Evolutionary conservation across 2,329 filamentous ascomycete species (phyloP).

Genomic region (Aspergillus sp.): DNA sequence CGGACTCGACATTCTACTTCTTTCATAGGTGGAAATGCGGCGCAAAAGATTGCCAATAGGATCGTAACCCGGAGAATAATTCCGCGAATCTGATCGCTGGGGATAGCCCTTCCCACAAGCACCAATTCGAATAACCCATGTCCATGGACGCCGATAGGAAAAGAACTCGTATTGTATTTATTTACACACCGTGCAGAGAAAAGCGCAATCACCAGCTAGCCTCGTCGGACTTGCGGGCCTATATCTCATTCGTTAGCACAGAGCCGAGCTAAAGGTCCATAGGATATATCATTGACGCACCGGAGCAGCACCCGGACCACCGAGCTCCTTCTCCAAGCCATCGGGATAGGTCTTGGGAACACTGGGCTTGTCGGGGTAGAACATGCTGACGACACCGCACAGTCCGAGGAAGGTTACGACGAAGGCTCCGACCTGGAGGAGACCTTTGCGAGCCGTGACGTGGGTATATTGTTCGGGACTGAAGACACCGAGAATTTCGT

Average conservation of each 20-base stretch:
- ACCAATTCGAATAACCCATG: slow-evolving; percentile 17
- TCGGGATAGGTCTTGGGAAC: slow-evolving; percentile 68
- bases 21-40: background rate
- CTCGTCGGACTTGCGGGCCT: slow-evolving; percentile 44
- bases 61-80: background rate
- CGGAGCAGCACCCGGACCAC: slow-evolving; percentile 65
- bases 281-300: slow-evolving; percentile 52
- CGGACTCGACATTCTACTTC: background rate
- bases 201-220: slow-evolving; percentile 38
- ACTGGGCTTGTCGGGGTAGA: slow-evolving; percentile 71
- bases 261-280: background rate
- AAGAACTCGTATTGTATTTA: slow-evolving; percentile 42
- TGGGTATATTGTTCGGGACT: slow-evolving; percentile 88
- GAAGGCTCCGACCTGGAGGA: slow-evolving; percentile 69
- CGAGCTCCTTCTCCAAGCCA: slow-evolving; percentile 73
- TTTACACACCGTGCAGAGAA: slow-evolving; percentile 37
- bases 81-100: background rate
- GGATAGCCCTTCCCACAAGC: background rate
- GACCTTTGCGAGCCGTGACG: slow-evolving; percentile 69
- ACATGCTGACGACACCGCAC: slow-evolving; percentile 66
- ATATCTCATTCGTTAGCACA: background rate
- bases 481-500: slow-evolving; percentile 89
- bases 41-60: background rate
- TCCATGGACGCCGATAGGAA: slow-evolving; percentile 35
- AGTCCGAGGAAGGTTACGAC: slow-evolving; percentile 64